phyloP scores from a whole-genome alignment of 257 asterid genomes.

The Thymus quinquecostatus region DNA sequence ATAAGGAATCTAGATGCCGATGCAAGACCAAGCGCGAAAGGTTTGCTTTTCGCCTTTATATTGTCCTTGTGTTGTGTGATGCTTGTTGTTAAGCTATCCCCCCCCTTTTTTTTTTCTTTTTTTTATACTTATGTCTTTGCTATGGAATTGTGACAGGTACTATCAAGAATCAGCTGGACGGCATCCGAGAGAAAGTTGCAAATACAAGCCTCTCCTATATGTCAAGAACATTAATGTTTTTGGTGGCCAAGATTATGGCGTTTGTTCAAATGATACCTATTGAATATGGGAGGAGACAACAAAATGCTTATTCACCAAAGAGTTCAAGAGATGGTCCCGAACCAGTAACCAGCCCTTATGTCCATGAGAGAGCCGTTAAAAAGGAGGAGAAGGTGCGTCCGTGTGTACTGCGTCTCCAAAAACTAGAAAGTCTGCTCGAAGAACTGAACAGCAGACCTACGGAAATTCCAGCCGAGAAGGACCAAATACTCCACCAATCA shows the following conservation, averaged over 20 bases:
- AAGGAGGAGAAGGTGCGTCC: conserved; percentile 54
- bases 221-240: conserved; percentile 52
- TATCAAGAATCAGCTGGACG: conserved; percentile 43
- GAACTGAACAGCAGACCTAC: conserved; percentile 74
- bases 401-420: conserved; percentile 75
- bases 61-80: conserved; percentile 25
- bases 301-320: conserved; percentile 45
- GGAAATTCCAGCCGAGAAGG: conserved; percentile 85
- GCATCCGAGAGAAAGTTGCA: conserved; percentile 56
- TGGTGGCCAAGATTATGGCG: conserved; percentile 42
- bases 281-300: conserved; percentile 59
- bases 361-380: conserved; percentile 34
- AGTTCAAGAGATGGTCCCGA: conserved; percentile 42
- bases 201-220: conserved; percentile 56
- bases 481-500: conserved; percentile 80
- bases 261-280: conserved; percentile 45
- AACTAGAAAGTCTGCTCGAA: conserved; percentile 75
- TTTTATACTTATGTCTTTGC: not conserved
- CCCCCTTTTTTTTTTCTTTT: not conserved
- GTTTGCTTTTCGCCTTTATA: conserved; percentile 31
- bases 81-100: conserved; percentile 10
- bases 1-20: conserved; percentile 30
- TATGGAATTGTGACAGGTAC: conserved; percentile 49
- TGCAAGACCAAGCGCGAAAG: conserved; percentile 47
- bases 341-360: conserved; percentile 34